Evolutionary conservation across 345 rosid species (phyloP), one percentile per base, ranked within the genome.

Genomic region (Citrus mangshanensis): DNA sequence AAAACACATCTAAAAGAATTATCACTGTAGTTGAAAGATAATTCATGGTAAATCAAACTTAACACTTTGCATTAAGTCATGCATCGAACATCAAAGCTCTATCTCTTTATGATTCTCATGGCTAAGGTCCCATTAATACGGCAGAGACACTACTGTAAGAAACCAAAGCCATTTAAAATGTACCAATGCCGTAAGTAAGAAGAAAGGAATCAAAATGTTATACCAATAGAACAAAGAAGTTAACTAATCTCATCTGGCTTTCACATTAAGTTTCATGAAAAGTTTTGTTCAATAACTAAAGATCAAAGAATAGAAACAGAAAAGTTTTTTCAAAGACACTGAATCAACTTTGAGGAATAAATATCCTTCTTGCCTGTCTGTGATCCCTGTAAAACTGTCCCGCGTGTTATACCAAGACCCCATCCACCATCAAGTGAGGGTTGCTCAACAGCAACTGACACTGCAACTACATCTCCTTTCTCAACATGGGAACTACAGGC

Each of bases 401-500:
- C 98, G 30, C 99, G 98, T 49, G 99, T 96, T 82, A 94, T 89
- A 74, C 89, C 88, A 85, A 85, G 77, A 70, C 89, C 85, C 98
- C 95, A 94, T 80, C 90, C 89, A 82, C 94, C 93, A 80, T 89
- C 91, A 75, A 86, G 76, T 78, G 78, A 75, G 28, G 91, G 90
- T 75, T 91, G 97, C 89, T 96, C 99, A 54, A 90, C 74, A 32
- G 95, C 97, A 85, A 91, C 99, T 76, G 98, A 94, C 85, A 96
- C 98, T 74, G 99, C 98, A 85, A 96, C 97, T 34, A 40, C 68
- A 79, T 94, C 98, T 74, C 99, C 99, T 88, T 88, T 87, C 88
- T 96, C 99, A 24, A 94, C 99, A 91, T 89, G 98, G 61, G 98
- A 90, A 82, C 97, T 94, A 82, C 99, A 94, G 74, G 98, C 99